phyloP scores from a whole-genome alignment of 495 filamentous ascomycete species.

The Daldinia decipiens region DNA sequence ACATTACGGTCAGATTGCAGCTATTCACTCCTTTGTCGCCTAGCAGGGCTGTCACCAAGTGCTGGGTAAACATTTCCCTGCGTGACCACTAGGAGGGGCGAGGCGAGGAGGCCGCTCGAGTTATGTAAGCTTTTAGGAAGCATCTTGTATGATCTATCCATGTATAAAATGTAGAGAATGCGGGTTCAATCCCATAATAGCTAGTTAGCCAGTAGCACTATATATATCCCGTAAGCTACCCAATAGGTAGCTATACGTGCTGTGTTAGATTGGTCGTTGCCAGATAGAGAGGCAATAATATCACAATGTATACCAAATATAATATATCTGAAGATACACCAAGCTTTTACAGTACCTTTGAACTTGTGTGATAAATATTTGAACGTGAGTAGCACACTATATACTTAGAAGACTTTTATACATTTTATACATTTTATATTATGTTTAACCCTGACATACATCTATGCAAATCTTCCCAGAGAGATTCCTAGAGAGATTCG shows the following conservation, averaged over 20 bases:
- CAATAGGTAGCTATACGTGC: conserved; percentile 5
- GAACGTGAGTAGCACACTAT: too few species aligned
- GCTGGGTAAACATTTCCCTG: background rate
- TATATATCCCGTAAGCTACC: conserved; percentile 6
- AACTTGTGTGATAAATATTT: too few species aligned
- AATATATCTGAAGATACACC: background rate
- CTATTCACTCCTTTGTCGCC: background rate
- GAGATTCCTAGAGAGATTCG: too few species aligned
- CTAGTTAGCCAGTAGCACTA: background rate
- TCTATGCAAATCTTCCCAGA: too few species aligned
- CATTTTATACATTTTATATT: too few species aligned
- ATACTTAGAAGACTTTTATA: too few species aligned
- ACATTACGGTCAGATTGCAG: background rate
- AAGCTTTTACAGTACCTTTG: background rate
- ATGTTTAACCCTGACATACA: too few species aligned
- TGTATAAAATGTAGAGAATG: conserved; percentile 7
- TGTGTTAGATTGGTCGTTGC: background rate
- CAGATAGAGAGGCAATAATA: conserved; percentile 5
- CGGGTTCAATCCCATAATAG: conserved; percentile 10
- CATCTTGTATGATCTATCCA: conserved; percentile 19
- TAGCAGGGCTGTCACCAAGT: conserved; percentile 1
- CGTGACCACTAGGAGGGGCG: background rate
- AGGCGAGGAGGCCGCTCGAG: background rate
- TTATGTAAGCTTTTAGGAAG: background rate
- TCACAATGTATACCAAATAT: conserved; percentile 4